Evolutionary conservation across 139 green algal species (phyloP), one percentile per base, ranked within the genome.

Genomic region (Chlamydomonas asymmetrica): DNA sequence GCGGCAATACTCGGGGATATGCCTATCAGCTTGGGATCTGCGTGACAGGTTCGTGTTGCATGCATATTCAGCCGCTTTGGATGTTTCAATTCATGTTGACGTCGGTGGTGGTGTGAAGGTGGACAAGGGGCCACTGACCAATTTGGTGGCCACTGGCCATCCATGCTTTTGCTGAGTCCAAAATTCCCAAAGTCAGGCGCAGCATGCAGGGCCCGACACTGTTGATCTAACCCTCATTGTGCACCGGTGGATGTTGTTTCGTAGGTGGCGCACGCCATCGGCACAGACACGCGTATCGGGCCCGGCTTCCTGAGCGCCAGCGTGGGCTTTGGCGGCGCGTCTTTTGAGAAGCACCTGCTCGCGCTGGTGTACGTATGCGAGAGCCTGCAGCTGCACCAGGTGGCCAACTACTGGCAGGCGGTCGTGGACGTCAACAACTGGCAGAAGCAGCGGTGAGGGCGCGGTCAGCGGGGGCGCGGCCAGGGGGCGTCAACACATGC

Each of bases 261-360:
- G 66, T 85, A 98, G 90, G 94, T 98, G 50, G 75, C 92, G 0
- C 86, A 88, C 38, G 85, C 90, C 52, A 97, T 98, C 70, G 95
- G 96, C 64, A 97, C 88, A 40, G 96, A 99, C 84, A 91, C 84
- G 8, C 90, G 96, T 63, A 97, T 99, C 60, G 95, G 96, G 3
- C 76, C 74, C 75, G 97, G 97, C 85, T 99, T 99, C 85, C 80
- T 99, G 34, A 92, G 94, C 67, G 91, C 94, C 8, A 92, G 80
- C 50, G 94, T 98, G 1, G 96, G 96, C 67, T 99, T 99, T 88
- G 96, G 96, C 64, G 96, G 96, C 57, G 95, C 89, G 62, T 98
- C 95, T 89, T 98, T 99, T 88, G 96, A 99, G 87, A 98, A 98
- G 85, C 94, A 98, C 82, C 98, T 98, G 76, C 91, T 98, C 54